A percentile compares a stretch with the other conserved stretches of the same genome.
phyloP scores from a whole-genome alignment of 129 eudicot species.

The Glebionis coronaria region DNA sequence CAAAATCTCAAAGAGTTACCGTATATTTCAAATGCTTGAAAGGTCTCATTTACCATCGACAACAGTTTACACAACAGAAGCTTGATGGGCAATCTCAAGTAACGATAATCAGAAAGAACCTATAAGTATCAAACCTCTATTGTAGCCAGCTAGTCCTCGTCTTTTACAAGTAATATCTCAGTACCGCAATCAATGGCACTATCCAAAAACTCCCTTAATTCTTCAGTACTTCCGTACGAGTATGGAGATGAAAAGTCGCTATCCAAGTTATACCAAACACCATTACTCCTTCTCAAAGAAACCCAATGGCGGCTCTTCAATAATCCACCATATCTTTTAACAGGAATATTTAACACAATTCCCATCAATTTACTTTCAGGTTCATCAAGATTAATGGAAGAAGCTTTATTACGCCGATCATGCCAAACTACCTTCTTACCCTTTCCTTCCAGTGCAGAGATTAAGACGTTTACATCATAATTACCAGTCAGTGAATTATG shows the following conservation, averaged over 20 bases:
- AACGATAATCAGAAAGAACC: neutral
- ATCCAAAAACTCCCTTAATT: too few relatives aligned
- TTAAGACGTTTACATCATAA: too few relatives aligned
- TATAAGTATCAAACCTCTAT: neutral
- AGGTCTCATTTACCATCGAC: too few relatives aligned
- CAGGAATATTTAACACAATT: too few relatives aligned
- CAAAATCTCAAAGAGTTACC: too few relatives aligned
- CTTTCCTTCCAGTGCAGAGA: conserved; percentile 77
- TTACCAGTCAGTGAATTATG: too few relatives aligned
- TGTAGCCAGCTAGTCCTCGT: conserved; percentile 31
- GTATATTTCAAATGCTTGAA: too few relatives aligned
- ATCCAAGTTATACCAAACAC: too few relatives aligned
- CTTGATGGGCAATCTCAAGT: neutral
- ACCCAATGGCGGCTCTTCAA: conserved; percentile 95
- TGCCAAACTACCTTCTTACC: conserved; percentile 91
- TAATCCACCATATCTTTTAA: conserved; percentile 67
- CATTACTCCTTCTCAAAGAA: conserved; percentile 60
- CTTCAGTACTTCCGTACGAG: too few relatives aligned
- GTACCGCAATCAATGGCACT: too few relatives aligned
- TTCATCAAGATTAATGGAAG: conserved; percentile 66
- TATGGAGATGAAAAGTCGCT: too few relatives aligned
- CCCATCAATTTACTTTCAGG: too few relatives aligned
- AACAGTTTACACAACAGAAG: neutral
- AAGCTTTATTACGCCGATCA: conserved; percentile 64
- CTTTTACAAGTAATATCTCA: conserved; percentile 74